Evolutionary conservation across 108 stramenopile species (phyloP), one percentile per base, ranked within the genome.

Genomic region (Seminavis robusta): DNA sequence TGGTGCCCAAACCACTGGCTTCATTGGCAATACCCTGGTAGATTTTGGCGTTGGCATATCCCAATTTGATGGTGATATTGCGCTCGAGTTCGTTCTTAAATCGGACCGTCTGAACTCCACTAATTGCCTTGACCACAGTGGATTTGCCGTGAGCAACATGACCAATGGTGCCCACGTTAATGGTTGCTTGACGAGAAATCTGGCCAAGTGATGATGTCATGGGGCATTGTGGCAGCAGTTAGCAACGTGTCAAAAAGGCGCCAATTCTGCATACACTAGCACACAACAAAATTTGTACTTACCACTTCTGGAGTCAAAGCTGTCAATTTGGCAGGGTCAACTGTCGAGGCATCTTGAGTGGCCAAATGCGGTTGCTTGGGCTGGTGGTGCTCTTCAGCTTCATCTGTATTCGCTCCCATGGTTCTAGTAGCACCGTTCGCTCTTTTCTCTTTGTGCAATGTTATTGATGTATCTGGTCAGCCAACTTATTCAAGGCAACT

Each of bases 111-210:
- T 94, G 92, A 17, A 99, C 96, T 46, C 99, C 99, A 44, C 92
- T 95, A 57, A 99, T 95, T 34, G 98, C 94, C 77, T 98, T 98
- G 52, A 98, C 99, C 34, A 98, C 96, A 28, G 97, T 98, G 1
- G 94, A 95, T 60, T 99, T 99, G 38, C 99, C 99, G 81, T 99
- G 99, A 4, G 99, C 99, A 48, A 99, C 99, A 69, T 99, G 99
- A 25, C 99, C 99, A 59, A 99, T 98, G 47, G 99, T 99, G 1
- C 99, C 99, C 41, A 99, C 92, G 76, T 99, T 99, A 65, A 99
- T 98, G 61, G 99, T 99, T 11, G 99, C 98, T 59, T 99, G 97
- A 46, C 97, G 94, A 56, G 83, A 86, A 65, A 99, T 99, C 91
- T 88, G 79, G 25, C 31, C 39, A 73, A 28, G 26, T 11, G 34